Conservation (phyloP, 2,329 filamentous ascomycete genomes). For the Acrocalymma vagum region DNA sequence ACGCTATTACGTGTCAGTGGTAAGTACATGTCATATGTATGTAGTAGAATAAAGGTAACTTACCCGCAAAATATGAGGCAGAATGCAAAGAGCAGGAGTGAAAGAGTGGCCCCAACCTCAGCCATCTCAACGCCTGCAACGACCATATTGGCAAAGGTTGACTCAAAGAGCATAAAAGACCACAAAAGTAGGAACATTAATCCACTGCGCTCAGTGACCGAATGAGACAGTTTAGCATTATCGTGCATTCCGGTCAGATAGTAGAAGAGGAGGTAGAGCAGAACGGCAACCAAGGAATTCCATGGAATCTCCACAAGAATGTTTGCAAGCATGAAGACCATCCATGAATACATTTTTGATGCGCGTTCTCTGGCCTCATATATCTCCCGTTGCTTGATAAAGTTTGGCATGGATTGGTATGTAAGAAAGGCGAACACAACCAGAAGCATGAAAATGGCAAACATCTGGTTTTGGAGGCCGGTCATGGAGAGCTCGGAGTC, state of each 20-base stretch:
- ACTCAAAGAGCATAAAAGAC: constrained; percentile 76
- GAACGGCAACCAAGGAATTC: constrained; percentile 73
- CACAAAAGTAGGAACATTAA: constrained; percentile 79
- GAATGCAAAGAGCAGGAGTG: constrained; percentile 59
- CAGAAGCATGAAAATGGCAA: constrained; percentile 78
- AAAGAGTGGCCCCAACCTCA: constrained; percentile 74
- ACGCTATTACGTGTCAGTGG: constrained; percentile 75
- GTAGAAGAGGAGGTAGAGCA: constrained; percentile 81
- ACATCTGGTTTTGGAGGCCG: constrained; percentile 83
- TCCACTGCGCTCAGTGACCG: constrained; percentile 71
- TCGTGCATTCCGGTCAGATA: constrained; percentile 78
- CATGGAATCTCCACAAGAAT: constrained; percentile 83
- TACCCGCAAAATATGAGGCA: constrained; percentile 74
- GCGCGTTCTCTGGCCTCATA: constrained; percentile 86
- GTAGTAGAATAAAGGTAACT: constrained; percentile 47
- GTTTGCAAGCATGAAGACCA: constrained; percentile 79
- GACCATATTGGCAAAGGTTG: constrained; percentile 78
- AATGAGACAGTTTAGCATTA: constrained; percentile 68
- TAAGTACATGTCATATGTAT: constrained; percentile 60
- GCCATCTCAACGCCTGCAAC: constrained; percentile 74
- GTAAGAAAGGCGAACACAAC: constrained; percentile 80
- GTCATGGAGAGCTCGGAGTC: constrained; percentile 72
- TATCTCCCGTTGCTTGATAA: constrained; percentile 76
- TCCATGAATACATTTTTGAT: constrained; percentile 83
- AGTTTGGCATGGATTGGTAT: constrained; percentile 81